Percentiles rank a stretch among this genome's conserved stretches.
These are phyloP conservation scores for Nicotiana paniculata DNA, from an alignment of 257 asterid species.

Conservation along the genomic window DNA sequence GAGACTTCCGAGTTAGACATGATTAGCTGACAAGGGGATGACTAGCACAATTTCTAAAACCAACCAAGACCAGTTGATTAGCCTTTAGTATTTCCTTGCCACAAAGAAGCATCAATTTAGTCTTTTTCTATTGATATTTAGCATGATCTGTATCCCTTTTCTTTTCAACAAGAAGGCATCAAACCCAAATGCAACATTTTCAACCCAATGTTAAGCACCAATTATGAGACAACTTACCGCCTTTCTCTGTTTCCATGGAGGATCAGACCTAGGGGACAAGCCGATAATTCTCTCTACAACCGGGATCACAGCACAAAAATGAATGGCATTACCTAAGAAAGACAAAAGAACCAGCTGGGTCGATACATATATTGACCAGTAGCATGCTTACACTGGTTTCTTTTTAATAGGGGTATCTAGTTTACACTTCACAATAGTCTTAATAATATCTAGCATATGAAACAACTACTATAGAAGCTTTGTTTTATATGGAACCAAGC, in stretches of 20 bases:
- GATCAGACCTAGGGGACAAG: not conserved
- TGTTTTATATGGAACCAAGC: not conserved
- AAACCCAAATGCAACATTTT: slow-evolving; percentile 6
- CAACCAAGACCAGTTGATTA: not conserved
- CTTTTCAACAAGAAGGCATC: not conserved
- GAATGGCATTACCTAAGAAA: not conserved
- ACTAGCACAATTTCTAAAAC: not conserved
- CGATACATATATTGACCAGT: not conserved
- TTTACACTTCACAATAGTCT: not conserved
- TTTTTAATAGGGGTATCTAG: not conserved
- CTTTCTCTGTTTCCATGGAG: not conserved
- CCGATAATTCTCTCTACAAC: not conserved
- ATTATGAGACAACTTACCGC: not conserved
- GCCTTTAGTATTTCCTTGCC: not conserved
- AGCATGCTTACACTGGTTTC: not conserved
- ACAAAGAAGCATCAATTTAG: not conserved
- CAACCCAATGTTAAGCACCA: not conserved
- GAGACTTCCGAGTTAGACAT: not conserved
- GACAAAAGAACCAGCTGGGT: not conserved
- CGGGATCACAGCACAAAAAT: not conserved
- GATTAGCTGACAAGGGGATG: slow-evolving; percentile 2
- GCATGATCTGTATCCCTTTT: not conserved
- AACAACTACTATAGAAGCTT: not conserved
- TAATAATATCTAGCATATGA: not conserved
- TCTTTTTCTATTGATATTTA: not conserved